Conservation (phyloP, 2,329 filamentous ascomycete species). For the Fusarium anguioides region DNA sequence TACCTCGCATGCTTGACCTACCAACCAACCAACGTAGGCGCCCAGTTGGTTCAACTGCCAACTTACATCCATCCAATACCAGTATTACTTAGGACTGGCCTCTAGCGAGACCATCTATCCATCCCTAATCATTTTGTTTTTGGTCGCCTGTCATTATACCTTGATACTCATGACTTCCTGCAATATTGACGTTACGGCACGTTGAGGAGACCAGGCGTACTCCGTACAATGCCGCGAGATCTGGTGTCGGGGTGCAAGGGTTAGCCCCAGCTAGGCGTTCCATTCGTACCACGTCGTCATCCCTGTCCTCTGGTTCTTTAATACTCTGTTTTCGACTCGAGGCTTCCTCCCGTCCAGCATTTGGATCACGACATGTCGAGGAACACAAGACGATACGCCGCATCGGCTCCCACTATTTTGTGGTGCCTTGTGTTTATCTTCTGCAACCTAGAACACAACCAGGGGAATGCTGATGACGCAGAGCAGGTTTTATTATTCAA, state of each 20-base stretch:
- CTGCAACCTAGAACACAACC: slow-evolving; percentile 12
- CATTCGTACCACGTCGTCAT: slow-evolving; percentile 30
- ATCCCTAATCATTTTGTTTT: neutral
- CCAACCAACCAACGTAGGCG: neutral
- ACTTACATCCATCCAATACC: neutral
- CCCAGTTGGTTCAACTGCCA: neutral
- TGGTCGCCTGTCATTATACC: neutral
- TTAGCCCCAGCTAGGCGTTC: slow-evolving; percentile 31
- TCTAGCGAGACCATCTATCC: neutral
- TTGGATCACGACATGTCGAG: slow-evolving; percentile 27
- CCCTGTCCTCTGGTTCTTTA: slow-evolving; percentile 20
- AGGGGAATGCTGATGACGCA: slow-evolving; percentile 28
- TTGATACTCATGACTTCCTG: neutral
- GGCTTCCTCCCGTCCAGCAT: slow-evolving; percentile 16
- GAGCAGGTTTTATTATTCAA: slow-evolving; percentile 12
- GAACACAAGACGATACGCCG: slow-evolving; percentile 39
- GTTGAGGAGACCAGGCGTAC: slow-evolving; percentile 37
- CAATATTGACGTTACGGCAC: slow-evolving; percentile 33
- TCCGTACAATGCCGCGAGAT: slow-evolving; percentile 46
- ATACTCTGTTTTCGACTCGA: slow-evolving; percentile 26
- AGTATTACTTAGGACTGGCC: neutral
- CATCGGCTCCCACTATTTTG: slow-evolving; percentile 41
- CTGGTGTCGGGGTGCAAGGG: slow-evolving; percentile 42
- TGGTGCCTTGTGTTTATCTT: slow-evolving; percentile 11
- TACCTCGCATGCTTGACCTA: neutral